Conservation (phyloP, 2,329 filamentous ascomycete species). For the Chrysoporthe puriensis region DNA sequence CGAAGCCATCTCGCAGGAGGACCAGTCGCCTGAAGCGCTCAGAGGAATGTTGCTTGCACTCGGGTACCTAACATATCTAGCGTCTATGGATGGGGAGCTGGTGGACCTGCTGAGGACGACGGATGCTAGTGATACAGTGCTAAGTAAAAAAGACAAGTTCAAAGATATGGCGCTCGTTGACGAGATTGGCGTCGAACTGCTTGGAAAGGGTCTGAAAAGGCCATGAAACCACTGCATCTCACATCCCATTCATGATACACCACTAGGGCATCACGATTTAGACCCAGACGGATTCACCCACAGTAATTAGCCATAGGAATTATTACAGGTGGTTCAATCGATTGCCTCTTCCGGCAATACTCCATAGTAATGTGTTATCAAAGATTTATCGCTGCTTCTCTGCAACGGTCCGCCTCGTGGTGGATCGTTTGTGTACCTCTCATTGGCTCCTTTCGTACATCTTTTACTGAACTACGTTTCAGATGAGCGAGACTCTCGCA, state of each 20-base stretch:
- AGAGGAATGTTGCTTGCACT: slow-evolving; percentile 77
- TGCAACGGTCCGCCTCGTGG: no score
- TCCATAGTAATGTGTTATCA: no score
- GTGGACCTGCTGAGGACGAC: slow-evolving; percentile 77
- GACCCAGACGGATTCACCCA: no score
- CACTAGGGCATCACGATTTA: no score
- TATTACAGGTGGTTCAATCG: no score
- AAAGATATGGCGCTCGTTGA: slow-evolving; percentile 59
- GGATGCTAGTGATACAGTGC: slow-evolving; percentile 70
- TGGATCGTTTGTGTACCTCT: no score
- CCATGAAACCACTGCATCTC: slow-evolving; percentile 24
- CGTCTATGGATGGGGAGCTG: slow-evolving; percentile 72
- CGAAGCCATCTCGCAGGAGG: slow-evolving; percentile 68
- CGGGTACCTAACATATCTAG: slow-evolving; percentile 75
- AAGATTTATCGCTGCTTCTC: no score
- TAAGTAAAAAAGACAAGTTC: slow-evolving; percentile 60
- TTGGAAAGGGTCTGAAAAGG: slow-evolving; percentile 54
- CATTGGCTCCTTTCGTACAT: no score
- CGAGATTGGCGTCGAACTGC: slow-evolving; percentile 56
- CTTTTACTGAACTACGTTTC: no score
- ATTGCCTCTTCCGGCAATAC: no score
- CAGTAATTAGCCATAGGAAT: no score
- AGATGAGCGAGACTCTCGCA: no score
- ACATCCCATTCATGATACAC: background rate
- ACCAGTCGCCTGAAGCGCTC: slow-evolving; percentile 69